These are phyloP conservation scores for Petunia hybrid DNA, from an alignment of 305 asterid genomes.

Conservation along the genomic window DNA sequence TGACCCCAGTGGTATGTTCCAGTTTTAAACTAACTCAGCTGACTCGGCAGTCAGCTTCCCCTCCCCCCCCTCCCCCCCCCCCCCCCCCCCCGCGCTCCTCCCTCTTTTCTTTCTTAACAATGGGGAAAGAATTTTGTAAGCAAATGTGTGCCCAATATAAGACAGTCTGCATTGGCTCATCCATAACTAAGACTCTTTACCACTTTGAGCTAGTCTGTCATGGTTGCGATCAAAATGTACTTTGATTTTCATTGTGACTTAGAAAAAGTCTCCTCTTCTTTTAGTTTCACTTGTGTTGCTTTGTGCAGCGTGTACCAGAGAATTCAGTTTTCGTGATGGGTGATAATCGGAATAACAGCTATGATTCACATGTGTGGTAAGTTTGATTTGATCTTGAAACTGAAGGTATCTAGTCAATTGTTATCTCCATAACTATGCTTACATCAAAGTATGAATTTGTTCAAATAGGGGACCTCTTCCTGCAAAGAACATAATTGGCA, in stretches of 20 bases:
- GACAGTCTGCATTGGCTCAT: background rate
- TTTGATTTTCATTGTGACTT: background rate
- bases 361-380: conserved; percentile 91
- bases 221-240: background rate
- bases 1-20: conserved; percentile 71
- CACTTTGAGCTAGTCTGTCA: background rate
- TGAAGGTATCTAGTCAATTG: background rate
- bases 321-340: conserved; percentile 92
- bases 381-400: conserved; percentile 2
- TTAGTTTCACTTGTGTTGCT: background rate
- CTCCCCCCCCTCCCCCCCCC: too few relatives aligned
- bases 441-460: background rate
- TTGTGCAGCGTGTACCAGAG: conserved; percentile 74
- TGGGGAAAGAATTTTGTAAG: background rate
- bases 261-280: conserved; percentile 12
- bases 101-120: background rate
- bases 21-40: conserved; percentile 4
- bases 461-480: conserved; percentile 92
- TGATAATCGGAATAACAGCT: conserved; percentile 92
- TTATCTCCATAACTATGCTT: background rate
- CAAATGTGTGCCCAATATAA: background rate
- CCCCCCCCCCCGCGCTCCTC: too few relatives aligned
- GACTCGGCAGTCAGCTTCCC: background rate
- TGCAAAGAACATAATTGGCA: conserved; percentile 66
- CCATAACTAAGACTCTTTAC: background rate